These are phyloP conservation scores for Mrakia gelida DNA, from an alignment of 768 basidiomycete genomes.

Conservation along the genomic window DNA sequence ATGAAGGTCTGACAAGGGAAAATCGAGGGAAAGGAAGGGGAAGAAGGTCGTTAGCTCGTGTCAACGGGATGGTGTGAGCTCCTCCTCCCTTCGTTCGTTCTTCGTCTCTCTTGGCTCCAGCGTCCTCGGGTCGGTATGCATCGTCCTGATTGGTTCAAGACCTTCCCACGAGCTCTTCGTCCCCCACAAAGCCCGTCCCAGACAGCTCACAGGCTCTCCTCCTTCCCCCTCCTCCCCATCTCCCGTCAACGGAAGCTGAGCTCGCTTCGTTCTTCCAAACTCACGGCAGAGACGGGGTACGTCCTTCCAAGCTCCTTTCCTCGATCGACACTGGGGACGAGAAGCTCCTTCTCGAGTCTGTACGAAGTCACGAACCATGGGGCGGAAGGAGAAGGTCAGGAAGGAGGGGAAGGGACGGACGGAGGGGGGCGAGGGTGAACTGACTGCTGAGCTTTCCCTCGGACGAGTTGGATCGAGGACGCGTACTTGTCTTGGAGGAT, in stretches of 20 bases:
- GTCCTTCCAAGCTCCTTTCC: conserved; percentile 10
- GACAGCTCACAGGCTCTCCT: not conserved
- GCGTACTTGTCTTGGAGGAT: not conserved
- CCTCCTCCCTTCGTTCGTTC: not conserved
- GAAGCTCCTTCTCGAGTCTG: not conserved
- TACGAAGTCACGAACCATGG: not conserved
- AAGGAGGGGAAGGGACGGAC: not conserved
- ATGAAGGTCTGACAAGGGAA: not conserved
- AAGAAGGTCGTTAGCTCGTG: not conserved
- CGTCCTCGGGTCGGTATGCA: too few relatives aligned
- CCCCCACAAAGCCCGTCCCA: not conserved
- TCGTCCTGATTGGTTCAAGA: too few relatives aligned
- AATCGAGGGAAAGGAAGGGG: not conserved
- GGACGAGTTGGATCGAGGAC: not conserved
- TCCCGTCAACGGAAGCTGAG: too few relatives aligned
- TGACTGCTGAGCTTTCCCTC: conserved; percentile 2
- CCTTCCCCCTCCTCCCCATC: not conserved
- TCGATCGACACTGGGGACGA: not conserved
- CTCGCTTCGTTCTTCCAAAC: not conserved
- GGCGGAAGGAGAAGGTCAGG: not conserved
- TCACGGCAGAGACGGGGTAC: conserved; percentile 2
- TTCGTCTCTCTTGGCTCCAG: too few relatives aligned
- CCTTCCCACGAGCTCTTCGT: too few relatives aligned
- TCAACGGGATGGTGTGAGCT: not conserved
- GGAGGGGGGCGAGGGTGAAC: not conserved